A percentile compares a stretch with the other conserved stretches of the same genome.
phyloP scores from a whole-genome alignment of 257 asterid species.

The Catharanthus roseus region DNA sequence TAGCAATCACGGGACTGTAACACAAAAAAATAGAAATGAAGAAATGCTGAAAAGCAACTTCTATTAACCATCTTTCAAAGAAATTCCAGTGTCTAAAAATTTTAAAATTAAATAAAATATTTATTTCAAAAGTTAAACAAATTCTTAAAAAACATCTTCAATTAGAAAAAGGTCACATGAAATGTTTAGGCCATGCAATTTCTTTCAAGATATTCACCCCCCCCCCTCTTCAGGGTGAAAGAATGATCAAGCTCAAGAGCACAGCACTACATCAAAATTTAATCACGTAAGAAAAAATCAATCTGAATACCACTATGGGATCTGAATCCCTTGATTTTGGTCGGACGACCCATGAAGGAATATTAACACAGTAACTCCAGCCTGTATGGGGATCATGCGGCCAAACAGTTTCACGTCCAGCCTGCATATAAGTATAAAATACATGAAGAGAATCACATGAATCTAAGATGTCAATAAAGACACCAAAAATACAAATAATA shows the following conservation, averaged over 20 bases:
- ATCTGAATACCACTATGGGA: constrained; percentile 76
- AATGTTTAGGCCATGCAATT: not conserved
- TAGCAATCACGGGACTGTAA: not conserved
- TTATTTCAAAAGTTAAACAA: too few species aligned
- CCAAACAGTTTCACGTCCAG: constrained; percentile 85
- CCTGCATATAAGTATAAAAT: constrained; percentile 38
- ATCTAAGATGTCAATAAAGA: not conserved
- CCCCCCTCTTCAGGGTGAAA: not conserved
- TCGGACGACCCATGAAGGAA: constrained; percentile 93
- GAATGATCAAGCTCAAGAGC: constrained; percentile 7
- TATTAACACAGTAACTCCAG: constrained; percentile 90
- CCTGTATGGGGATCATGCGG: constrained; percentile 95
- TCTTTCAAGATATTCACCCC: not conserved
- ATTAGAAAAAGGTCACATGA: not conserved
- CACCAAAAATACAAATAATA: not conserved
- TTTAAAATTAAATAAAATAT: too few species aligned
- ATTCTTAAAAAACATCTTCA: too few species aligned
- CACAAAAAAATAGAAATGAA: not conserved
- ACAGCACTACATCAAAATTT: constrained; percentile 19
- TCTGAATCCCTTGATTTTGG: constrained; percentile 96
- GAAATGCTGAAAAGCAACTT: not conserved
- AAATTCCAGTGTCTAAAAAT: not conserved
- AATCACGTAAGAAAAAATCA: constrained; percentile 18
- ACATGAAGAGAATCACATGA: constrained; percentile 9
- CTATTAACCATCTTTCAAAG: not conserved